These are phyloP conservation scores for Moniliella sp. DNA, from an alignment of 1,284 basidiomycete species.

Conservation along the genomic window DNA sequence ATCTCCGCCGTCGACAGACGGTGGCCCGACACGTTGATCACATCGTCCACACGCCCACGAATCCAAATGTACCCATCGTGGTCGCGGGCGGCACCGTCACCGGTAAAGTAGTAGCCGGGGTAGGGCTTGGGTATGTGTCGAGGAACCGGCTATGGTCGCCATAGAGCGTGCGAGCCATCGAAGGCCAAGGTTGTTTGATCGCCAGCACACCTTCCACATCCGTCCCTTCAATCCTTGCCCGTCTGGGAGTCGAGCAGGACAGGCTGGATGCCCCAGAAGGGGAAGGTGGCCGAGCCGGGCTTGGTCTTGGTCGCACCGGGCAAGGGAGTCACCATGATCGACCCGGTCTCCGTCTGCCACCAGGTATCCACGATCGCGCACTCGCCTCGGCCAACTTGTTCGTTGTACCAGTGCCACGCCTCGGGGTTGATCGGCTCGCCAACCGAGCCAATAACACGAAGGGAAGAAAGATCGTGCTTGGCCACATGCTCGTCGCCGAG, in stretches of 20 bases:
- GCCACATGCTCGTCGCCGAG: slow-evolving; percentile 71
- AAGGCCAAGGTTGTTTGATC: slow-evolving; percentile 74
- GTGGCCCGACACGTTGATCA: slow-evolving; percentile 55
- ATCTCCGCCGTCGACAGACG: slow-evolving; percentile 91
- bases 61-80: slow-evolving; percentile 75
- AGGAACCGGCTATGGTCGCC: slow-evolving; percentile 73
- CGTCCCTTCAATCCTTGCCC: slow-evolving; percentile 58
- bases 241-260: slow-evolving; percentile 62
- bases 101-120: slow-evolving; percentile 66
- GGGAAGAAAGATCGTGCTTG: slow-evolving; percentile 55
- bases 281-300: slow-evolving; percentile 83
- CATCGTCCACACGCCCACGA: slow-evolving; percentile 83
- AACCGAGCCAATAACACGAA: slow-evolving; percentile 74
- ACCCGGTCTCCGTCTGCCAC: slow-evolving; percentile 82
- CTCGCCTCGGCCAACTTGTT: slow-evolving; percentile 66
- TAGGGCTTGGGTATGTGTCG: slow-evolving; percentile 71
- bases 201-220: slow-evolving; percentile 76
- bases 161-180: slow-evolving; percentile 80
- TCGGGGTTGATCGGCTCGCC: slow-evolving; percentile 98
- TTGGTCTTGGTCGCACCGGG: slow-evolving; percentile 87
- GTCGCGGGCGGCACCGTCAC: slow-evolving; percentile 82
- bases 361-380: slow-evolving; percentile 70
- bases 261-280: slow-evolving; percentile 85
- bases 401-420: slow-evolving; percentile 96
- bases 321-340: slow-evolving; percentile 79